Conservation (phyloP, 305 asterid species). For the Fraxinus greggii region DNA sequence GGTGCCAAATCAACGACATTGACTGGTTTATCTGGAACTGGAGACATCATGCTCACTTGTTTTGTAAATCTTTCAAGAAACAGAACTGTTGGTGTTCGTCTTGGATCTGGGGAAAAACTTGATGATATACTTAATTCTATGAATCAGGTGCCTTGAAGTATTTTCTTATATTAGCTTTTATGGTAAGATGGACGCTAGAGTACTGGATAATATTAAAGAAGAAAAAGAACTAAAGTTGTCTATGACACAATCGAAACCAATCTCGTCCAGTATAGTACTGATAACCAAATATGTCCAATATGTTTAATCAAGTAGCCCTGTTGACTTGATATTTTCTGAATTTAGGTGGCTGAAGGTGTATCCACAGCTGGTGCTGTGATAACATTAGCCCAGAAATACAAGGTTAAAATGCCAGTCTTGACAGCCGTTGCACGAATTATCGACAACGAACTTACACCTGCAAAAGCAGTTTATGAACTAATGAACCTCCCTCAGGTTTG, state of each 20-base stretch:
- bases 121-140: slow-evolving; percentile 77
- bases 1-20: slow-evolving; percentile 87
- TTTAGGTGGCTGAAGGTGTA: slow-evolving; percentile 89
- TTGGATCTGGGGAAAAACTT: slow-evolving; percentile 88
- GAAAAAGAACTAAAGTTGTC: background rate
- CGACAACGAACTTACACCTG: slow-evolving; percentile 80
- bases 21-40: slow-evolving; percentile 83
- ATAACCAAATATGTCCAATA: background rate
- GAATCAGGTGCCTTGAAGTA: slow-evolving; percentile 56
- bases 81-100: slow-evolving; percentile 92
- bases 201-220: background rate
- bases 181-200: background rate
- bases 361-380: slow-evolving; percentile 93
- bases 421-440: slow-evolving; percentile 89
- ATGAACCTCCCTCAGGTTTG: slow-evolving; percentile 96
- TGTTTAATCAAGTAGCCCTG: slow-evolving; percentile 12
- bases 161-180: background rate
- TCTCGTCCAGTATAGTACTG: background rate
- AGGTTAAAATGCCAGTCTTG: slow-evolving; percentile 86
- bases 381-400: slow-evolving; percentile 81
- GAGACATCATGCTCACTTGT: slow-evolving; percentile 95
- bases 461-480: slow-evolving; percentile 77
- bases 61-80: slow-evolving; percentile 90
- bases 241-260: background rate
- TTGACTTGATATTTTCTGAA: background rate